A percentile compares a stretch with the other conserved stretches of the same genome.
Conservation (phyloP, 2,329 filamentous ascomycete genomes). For the Cercospora sp. region DNA sequence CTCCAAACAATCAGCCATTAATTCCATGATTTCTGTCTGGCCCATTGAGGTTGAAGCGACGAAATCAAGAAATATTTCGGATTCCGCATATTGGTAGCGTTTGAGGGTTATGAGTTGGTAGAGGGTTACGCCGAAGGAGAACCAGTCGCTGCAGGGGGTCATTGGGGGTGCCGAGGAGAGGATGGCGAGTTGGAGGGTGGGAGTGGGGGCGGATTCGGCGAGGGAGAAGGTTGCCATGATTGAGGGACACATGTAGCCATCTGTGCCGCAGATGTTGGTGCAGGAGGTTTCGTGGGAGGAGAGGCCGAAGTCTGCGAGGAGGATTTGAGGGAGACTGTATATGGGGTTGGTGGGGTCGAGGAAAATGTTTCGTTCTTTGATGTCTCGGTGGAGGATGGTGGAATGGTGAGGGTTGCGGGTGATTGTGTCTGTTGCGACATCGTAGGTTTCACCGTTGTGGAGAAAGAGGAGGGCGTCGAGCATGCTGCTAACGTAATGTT, state of each 20-base stretch:
- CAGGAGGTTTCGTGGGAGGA: not conserved
- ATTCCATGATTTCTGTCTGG: constrained; percentile 1
- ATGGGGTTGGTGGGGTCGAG: not conserved
- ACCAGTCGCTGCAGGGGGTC: not conserved
- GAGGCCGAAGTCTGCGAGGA: constrained; percentile 20
- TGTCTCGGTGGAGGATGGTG: constrained; percentile 14
- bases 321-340: constrained; percentile 8
- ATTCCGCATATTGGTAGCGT: not conserved
- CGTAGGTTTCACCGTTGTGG: constrained; percentile 22
- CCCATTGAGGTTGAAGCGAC: not conserved
- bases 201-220: not conserved
- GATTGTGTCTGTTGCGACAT: not conserved
- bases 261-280: constrained; percentile 5
- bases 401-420: not conserved
- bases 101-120: constrained; percentile 15
- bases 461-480: constrained; percentile 27
- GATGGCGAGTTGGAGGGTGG: not conserved
- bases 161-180: no score
- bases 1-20: not conserved
- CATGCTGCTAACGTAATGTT: constrained; percentile 28
- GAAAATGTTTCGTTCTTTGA: constrained; percentile 17
- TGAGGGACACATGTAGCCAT: not conserved
- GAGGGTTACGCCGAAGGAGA: constrained; percentile 21
- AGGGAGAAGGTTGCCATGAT: not conserved
- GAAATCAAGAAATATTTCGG: not conserved